Evolutionary conservation across 306 rosid species (phyloP), one percentile per base, ranked within the genome.

Genomic region (Dalbergia oliveri): DNA sequence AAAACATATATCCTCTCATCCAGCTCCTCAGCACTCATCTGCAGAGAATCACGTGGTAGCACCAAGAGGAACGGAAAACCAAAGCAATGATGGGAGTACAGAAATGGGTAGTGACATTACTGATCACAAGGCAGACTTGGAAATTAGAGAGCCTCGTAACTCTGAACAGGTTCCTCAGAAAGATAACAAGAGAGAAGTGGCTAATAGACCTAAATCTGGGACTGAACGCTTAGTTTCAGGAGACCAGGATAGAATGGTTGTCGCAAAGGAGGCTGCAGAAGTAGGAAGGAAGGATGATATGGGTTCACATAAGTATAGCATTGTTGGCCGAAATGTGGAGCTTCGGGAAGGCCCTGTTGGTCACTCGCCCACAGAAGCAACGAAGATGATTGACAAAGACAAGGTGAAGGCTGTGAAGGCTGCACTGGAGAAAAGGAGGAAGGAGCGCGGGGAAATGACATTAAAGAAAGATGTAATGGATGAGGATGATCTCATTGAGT

Each of bases 401-500:
- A 95, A 93, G 82, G 80, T 95, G 61, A 91, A 92, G 93, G 98
- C 98, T 54, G 80, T 95, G 61, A 91, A 92, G 93, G 98, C 98
- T 54, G 97, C 95, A 4, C 26, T 93, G 69, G 98, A 93, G 83
- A 95, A 91, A 84, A 81, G 93, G 75, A 95, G 90, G 89, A 95
- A 89, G 85, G 84, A 88, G 11, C 79, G 86, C 21, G 91, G 83
- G 56, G 92, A 88, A 80, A 81, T 86, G 72, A 80, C 91, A 41
- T 49, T 85, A 64, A 95, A 90, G 88, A 90, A 87, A 78, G 97
- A 91, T 80, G 63, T 83, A 60, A 79, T 95, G 87, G 92, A 95
- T 72, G 98, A 95, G 79, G 98, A 95, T 81, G 99, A 95, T 80
- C 89, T 95, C 72, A 95, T 95, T 74, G 99, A 93, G 87, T 87